These are phyloP conservation scores for Tuber brumale DNA, from an alignment of 495 filamentous ascomycete genomes.

Conservation along the genomic window DNA sequence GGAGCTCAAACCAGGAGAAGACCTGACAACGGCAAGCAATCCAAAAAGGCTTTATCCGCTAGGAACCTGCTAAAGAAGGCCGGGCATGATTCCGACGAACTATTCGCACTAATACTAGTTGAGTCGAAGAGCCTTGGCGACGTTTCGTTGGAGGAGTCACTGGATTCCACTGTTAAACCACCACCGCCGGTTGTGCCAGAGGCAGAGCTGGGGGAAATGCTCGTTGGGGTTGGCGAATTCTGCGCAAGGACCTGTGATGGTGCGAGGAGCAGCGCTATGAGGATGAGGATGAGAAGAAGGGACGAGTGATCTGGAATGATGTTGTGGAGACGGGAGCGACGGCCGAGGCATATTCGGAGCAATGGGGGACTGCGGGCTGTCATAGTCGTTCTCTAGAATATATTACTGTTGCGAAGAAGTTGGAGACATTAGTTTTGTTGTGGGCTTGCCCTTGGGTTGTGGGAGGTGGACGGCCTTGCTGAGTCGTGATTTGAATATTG, in stretches of 20 bases:
- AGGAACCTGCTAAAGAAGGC: constrained; percentile 31
- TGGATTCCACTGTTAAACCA: constrained; percentile 5
- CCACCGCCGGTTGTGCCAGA: not conserved
- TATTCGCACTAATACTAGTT: constrained; percentile 21
- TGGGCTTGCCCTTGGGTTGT: not conserved
- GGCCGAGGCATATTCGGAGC: not conserved
- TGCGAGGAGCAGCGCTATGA: constrained; percentile 8
- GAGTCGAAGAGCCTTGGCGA: constrained; percentile 29
- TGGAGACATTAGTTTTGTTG: not conserved
- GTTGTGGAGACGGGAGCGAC: constrained; percentile 16
- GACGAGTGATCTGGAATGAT: constrained; percentile 30
- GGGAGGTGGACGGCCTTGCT: not conserved
- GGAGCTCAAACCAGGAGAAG: constrained; percentile 33
- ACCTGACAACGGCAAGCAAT: constrained; percentile 36
- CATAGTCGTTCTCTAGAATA: not conserved
- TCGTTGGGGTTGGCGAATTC: not conserved
- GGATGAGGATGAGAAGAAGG: constrained; percentile 23
- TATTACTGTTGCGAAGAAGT: not conserved
- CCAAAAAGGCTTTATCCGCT: constrained; percentile 22
- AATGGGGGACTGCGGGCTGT: not conserved
- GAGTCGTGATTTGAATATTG: not conserved
- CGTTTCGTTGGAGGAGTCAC: constrained; percentile 7
- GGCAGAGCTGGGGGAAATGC: constrained; percentile 13
- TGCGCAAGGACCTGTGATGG: not conserved
- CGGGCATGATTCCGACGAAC: constrained; percentile 27